Conservation (phyloP, 805 yeast genomes). For the Candida suzukii region DNA sequence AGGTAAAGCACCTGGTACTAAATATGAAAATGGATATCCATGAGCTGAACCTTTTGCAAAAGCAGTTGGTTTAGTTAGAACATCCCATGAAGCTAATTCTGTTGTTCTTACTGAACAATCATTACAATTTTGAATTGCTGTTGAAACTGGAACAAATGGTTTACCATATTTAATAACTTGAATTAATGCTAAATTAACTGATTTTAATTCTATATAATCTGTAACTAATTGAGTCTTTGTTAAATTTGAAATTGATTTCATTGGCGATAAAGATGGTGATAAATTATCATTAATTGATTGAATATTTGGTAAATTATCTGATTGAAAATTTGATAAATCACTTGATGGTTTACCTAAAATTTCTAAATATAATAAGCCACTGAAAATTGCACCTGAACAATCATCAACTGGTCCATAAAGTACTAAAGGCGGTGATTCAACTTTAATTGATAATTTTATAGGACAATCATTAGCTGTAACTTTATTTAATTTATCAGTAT, state of each 20-base stretch:
- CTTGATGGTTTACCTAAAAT: slow-evolving; percentile 26
- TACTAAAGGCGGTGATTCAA: slow-evolving; percentile 90
- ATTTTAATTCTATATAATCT: slow-evolving; percentile 42
- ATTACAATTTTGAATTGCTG: slow-evolving; percentile 43
- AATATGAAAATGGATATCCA: slow-evolving; percentile 86
- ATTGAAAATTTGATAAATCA: slow-evolving; percentile 6
- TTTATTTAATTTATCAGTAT: slow-evolving; percentile 17
- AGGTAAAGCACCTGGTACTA: slow-evolving; percentile 83
- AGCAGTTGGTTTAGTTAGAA: slow-evolving; percentile 51
- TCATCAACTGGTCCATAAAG: slow-evolving; percentile 74
- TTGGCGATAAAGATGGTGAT: not conserved
- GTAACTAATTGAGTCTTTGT: slow-evolving; percentile 10
- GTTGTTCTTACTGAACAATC: slow-evolving; percentile 49
- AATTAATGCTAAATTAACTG: slow-evolving; percentile 59
- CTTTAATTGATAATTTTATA: slow-evolving; percentile 41
- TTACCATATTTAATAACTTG: slow-evolving; percentile 62
- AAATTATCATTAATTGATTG: not conserved
- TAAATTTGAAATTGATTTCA: slow-evolving; percentile 15
- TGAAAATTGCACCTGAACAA: slow-evolving; percentile 77
- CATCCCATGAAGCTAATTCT: slow-evolving; percentile 84
- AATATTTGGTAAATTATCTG: not conserved
- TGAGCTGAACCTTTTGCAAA: slow-evolving; percentile 60
- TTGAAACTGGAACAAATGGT: slow-evolving; percentile 57
- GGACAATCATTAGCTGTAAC: slow-evolving; percentile 14
- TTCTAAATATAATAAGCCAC: slow-evolving; percentile 67